Evolutionary conservation across 1,284 basidiomycete species (phyloP), one percentile per base, ranked within the genome.

Genomic region (Xerocomus minutiporus): DNA sequence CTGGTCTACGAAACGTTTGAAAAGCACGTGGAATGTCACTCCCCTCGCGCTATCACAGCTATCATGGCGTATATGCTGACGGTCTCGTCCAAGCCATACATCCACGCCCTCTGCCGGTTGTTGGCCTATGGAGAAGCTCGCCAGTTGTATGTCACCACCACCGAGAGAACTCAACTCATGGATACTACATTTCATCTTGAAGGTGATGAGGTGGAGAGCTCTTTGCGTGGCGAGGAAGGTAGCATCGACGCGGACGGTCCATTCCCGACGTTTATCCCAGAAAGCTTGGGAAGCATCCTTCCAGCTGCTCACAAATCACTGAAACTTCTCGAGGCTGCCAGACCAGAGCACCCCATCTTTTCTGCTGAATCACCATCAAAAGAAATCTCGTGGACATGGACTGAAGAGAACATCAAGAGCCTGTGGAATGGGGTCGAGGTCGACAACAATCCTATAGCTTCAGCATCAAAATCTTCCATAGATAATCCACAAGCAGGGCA

Each of bases 311-410:
- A 79, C 57, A 82, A 79, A 57, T 90, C 88, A 0, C 68, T 91
- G 7, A 73, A 76, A 28, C 70, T 91, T 4, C 73, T 91, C 0
- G 75, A 73, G 46, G 73, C 77, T 20, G 84, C 88, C 5, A 71
- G 80, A 54, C 80, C 85, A 6, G 74, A 81, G 46, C 83, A 88
- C 61, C 74, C 74, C 0, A 63, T 86, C 5, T 67, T 87, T 23
- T 68, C 60, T 23, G 56, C 58, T 4, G 57, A 65, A 9, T 48
- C 53, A 25, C 41, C 57, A 8, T 70, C 65, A 12, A 63, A 60
- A 25, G 65, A 65, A n/a, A 72, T 87, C 1, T 62, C 66, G 4
- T 91, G 88, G 88, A 68, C 84, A 44, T 91, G 88, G 88, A 76
- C 76, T 0, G 66, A 73, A 50, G 68, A 73, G 11, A 76, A 79